Base-by-base conservation (phyloP, 805 yeast genomes). In the Pichia occidentalis region DNA sequence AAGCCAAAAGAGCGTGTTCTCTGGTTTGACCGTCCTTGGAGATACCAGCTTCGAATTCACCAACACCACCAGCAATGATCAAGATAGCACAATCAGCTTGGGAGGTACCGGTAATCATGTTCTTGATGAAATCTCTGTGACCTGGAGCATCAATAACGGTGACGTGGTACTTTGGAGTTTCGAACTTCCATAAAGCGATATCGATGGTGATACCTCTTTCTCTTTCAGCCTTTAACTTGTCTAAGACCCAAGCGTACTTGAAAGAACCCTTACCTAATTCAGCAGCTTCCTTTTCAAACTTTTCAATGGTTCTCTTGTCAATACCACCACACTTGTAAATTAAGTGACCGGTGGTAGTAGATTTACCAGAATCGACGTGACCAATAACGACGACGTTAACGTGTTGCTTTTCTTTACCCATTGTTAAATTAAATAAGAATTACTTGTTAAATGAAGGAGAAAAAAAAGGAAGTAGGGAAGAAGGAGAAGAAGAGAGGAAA, bases 301-400 rank as follows among this genome's bases (percentile, higher is more conserved):
- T 86, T 79, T 87, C 95, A 65, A 86, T 86, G 69, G 95, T 87
- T 80, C 96, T 84, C 85, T 86, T 87, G 77, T 87, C 96, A 63
- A 85, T 85, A 82, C 94, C 96, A 84, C 97, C 96, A 78, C 96
- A 88, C 90, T 87, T 87, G 95, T 69, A 88, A 68, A 88, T 87
- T 75, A 88, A 84, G 82, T 88, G 97, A 74, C 97, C 97, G 70
- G 97, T 88, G 73, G 97, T 90, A 67, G 97, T 88, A 53, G 97
- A 90, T 77, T 85, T 84, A 75, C 90, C 90, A 63, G 97, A 88
- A 76, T 90, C 97, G 97, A 92, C 97, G 95, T 90, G 97, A 75
- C 97, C 98, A 73, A 90, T 90, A 69, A 92, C 97, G 73, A 92
- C 98, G 76, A 90, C 95, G 95, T 90, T 90, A 78, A 90, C 85